Evolutionary conservation across 2,329 filamentous ascomycete species (phyloP), one percentile per base, ranked within the genome.

Genomic region (Rutstroemia sp.): DNA sequence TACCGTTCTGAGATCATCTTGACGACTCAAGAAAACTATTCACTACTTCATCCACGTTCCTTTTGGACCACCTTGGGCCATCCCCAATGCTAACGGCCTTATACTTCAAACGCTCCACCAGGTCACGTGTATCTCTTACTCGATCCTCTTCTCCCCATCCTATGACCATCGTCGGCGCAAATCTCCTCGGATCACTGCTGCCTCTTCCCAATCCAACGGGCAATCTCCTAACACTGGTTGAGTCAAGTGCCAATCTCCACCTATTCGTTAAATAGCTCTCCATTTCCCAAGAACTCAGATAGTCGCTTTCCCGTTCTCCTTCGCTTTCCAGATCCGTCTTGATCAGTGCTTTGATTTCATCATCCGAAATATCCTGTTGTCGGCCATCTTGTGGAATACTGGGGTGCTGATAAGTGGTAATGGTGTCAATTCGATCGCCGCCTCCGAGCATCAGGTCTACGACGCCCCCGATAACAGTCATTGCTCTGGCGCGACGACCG

Each of bases 381-480:
- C 38, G n/a, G 17, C 39, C 39, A 19, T 42, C 39, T 3, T 19
- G 16, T 42, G 39, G 39, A 19, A 42, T 42, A n/a, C 3, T 42
- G 16, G 39, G 16, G 17, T 42, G 16, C 17, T 3, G 39, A 42
- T 42, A 42, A 30, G 42, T 9, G 34, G 23, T 7, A 23, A n/a
- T 54, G 2, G 27, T 38, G 25, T 12, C 16, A 9, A 56, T 40
- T 16, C 55, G 48, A 14, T 44, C 57, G 4, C 56, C 58, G 3
- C 61, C 59, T 7, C 57, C 47, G 2, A 62, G 51, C 7, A 62
- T 44, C 59, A 57, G 58, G 16, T 61, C 57, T n/a, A 62, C 16
- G 3, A 61, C 54, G 0, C 48, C 54, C 5, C 48, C 54, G 2
- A 60, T 10, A 0, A 58, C 45, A 8, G 36, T 25, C 19, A 57